Percentiles rank a stretch among this genome's conserved stretches.
These are phyloP conservation scores for Diplocarpon rosae DNA, from an alignment of 2,329 filamentous ascomycete species.

Conservation along the genomic window DNA sequence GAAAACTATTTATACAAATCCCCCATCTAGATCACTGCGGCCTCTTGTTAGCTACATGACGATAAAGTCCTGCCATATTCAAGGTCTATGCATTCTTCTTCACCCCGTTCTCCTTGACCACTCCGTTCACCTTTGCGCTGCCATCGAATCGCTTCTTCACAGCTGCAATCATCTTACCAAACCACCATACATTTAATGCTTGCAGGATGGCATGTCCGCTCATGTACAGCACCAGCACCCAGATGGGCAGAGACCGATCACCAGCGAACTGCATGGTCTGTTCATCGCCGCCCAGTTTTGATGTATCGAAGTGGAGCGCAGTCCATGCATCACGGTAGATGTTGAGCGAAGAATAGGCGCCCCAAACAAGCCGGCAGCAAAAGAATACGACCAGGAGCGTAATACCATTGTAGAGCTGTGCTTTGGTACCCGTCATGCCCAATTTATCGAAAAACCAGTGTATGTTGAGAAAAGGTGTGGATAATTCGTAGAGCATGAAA, in stretches of 20 bases:
- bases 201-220: conserved; percentile 60
- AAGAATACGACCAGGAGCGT: conserved; percentile 63
- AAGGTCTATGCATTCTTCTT: conserved; percentile 1
- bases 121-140: background rate
- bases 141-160: conserved; percentile 19
- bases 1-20: too few relatives aligned
- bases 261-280: conserved; percentile 29
- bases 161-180: conserved; percentile 57
- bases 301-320: conserved; percentile 18
- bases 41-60: background rate
- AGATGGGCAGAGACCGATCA: conserved; percentile 42
- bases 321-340: conserved; percentile 59
- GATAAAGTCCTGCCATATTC: background rate
- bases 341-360: conserved; percentile 55
- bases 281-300: conserved; percentile 29
- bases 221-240: conserved; percentile 61
- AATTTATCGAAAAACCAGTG: conserved; percentile 88
- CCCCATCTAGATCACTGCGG: too few relatives aligned
- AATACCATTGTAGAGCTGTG: conserved; percentile 71
- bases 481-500: conserved; percentile 79
- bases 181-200: conserved; percentile 72
- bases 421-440: conserved; percentile 58
- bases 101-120: background rate
- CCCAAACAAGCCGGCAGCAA: conserved; percentile 65
- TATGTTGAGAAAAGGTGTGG: conserved; percentile 72